A percentile compares a stretch with the other conserved stretches of the same genome.
Evolutionary conservation across 441 rosid genomes (phyloP).

Genomic region (Biscutella laevigata): DNA sequence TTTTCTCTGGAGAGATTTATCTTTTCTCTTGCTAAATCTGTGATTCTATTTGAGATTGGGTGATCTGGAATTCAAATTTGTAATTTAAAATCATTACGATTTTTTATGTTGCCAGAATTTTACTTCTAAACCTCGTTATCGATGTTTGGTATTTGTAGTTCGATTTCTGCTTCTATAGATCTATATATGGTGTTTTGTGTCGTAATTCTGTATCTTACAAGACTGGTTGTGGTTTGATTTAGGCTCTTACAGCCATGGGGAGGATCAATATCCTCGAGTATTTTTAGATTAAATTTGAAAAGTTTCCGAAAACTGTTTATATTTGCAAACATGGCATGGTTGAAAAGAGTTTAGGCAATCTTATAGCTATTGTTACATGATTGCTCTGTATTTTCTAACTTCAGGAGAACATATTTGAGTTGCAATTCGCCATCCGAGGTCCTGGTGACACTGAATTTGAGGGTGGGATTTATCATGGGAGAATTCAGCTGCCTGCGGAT

Average conservation of each 20-base stretch:
- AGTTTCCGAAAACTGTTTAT: no score
- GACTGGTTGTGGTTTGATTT: background rate
- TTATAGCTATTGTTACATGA: no score
- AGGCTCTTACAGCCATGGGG: background rate
- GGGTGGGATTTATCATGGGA: conserved; percentile 94
- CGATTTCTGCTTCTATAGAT: background rate
- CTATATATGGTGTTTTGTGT: background rate
- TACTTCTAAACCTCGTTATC: background rate
- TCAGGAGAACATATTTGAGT: conserved; percentile 93
- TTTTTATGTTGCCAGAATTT: background rate
- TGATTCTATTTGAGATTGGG: conserved; percentile 5
- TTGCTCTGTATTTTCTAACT: background rate
- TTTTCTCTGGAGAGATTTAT: background rate
- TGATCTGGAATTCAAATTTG: background rate
- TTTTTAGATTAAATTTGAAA: no score
- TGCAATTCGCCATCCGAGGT: conserved; percentile 94
- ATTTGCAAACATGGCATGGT: no score
- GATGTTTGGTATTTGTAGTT: background rate
- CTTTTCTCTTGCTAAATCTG: background rate
- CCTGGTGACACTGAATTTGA: conserved; percentile 79
- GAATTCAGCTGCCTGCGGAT: conserved; percentile 86
- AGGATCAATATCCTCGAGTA: background rate
- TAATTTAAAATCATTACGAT: background rate
- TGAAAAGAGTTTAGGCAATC: no score
- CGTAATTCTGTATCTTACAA: background rate